Evolutionary conservation across 2,329 filamentous ascomycete genomes (phyloP).

Genomic region (Cercospora brassicicola): DNA sequence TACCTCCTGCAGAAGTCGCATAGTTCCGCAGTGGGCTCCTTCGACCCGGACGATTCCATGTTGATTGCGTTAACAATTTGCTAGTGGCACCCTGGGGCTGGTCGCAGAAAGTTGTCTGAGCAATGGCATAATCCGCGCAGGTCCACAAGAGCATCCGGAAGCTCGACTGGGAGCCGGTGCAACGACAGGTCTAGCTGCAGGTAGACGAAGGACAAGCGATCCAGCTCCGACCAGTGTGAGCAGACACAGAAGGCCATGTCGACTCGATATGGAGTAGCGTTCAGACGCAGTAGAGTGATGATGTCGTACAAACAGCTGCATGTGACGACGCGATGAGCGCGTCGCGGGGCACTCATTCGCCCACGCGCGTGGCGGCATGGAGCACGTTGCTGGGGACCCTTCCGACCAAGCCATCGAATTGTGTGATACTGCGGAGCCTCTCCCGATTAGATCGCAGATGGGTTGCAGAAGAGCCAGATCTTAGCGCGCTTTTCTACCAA

Average conservation of each 20-base stretch:
- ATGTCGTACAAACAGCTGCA: slow-evolving; percentile 17
- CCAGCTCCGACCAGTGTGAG: slow-evolving; percentile 10
- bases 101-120: slow-evolving; percentile 14
- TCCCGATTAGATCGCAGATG: slow-evolving; percentile 1
- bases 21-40: background rate
- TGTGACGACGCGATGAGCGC: slow-evolving; percentile 15
- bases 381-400: slow-evolving; percentile 14
- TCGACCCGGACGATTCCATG: background rate
- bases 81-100: slow-evolving; percentile 9
- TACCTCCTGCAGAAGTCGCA: slow-evolving; percentile 5
- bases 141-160: slow-evolving; percentile 17
- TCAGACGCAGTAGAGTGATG: slow-evolving; percentile 13
- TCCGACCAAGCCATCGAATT: background rate
- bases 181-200: slow-evolving; percentile 16
- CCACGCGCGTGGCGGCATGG: background rate
- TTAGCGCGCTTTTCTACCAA: slow-evolving; percentile 14
- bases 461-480: slow-evolving; percentile 15
- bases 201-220: slow-evolving; percentile 14
- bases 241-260: slow-evolving; percentile 2
- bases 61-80: slow-evolving; percentile 3
- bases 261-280: slow-evolving; percentile 14
- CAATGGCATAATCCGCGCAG: slow-evolving; percentile 13
- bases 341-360: slow-evolving; percentile 14
- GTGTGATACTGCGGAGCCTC: slow-evolving; percentile 1
- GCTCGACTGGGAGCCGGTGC: slow-evolving; percentile 9